Conservation (phyloP, 129 eudicot genomes). For the Cynara cardunculus region DNA sequence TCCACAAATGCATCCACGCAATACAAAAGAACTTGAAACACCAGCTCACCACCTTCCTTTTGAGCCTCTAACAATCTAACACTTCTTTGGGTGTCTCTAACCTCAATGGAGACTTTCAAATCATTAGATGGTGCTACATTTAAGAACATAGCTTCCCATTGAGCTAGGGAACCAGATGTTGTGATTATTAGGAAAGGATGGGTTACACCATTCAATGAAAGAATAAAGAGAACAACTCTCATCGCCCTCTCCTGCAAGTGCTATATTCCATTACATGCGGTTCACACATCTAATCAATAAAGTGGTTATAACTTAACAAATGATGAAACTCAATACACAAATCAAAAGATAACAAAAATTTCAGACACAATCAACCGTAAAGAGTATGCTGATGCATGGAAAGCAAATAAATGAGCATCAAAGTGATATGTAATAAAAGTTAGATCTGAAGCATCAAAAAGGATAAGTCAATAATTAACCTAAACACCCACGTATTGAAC, state of each 20-base stretch:
- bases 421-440: background rate
- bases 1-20: constrained; percentile 35
- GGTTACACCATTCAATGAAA: constrained; percentile 32
- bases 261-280: background rate
- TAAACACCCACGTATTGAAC: background rate
- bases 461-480: background rate
- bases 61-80: constrained; percentile 43
- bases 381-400: background rate
- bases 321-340: background rate
- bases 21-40: constrained; percentile 53
- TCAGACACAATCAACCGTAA: background rate
- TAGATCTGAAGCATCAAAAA: background rate
- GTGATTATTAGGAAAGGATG: constrained; percentile 50
- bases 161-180: constrained; percentile 19
- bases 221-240: constrained; percentile 29
- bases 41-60: constrained; percentile 38
- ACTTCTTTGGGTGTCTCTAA: constrained; percentile 28
- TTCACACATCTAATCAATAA: background rate
- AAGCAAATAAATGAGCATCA: background rate
- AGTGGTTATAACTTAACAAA: background rate
- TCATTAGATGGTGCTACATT: constrained; percentile 37
- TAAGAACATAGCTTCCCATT: constrained; percentile 55
- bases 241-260: constrained; percentile 42
- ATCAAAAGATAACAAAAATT: background rate
- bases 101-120: constrained; percentile 44